phyloP scores from a whole-genome alignment of 176 grass and related monocot species.

The Canna indica region DNA sequence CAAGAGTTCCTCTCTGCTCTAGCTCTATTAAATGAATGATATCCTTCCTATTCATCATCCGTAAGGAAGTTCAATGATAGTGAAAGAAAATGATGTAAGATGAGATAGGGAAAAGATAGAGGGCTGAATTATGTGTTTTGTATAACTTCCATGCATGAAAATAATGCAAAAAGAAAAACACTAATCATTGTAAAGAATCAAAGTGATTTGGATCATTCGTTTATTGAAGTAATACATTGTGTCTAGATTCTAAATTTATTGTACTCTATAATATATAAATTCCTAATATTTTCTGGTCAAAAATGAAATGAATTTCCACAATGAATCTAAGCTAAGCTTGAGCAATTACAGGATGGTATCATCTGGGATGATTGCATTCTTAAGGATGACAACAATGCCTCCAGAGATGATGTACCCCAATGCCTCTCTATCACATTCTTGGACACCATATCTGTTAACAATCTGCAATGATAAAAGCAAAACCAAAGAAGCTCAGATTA shows the following conservation, averaged over 20 bases:
- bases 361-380: constrained; percentile 16
- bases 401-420: constrained; percentile 18
- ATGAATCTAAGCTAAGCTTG: not conserved
- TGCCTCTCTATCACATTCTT: constrained; percentile 14
- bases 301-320: not conserved
- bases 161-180: too few relatives aligned
- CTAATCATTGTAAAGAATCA: not conserved
- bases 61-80: not conserved
- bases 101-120: not conserved
- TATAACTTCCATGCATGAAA: too few relatives aligned
- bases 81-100: not conserved
- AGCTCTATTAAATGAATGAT: not conserved
- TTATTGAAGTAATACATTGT: not conserved
- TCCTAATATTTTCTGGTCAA: not conserved
- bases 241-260: not conserved
- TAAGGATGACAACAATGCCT: constrained; percentile 16
- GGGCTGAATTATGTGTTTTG: not conserved
- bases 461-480: constrained; percentile 8
- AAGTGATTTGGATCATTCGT: not conserved
- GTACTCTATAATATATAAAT: not conserved
- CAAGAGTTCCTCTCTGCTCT: not conserved
- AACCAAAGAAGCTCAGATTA: not conserved
- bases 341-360: not conserved
- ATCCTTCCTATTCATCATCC: not conserved
- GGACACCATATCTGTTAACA: constrained; percentile 17